Evolutionary conservation across 2,329 filamentous ascomycete species (phyloP).

Genomic region (Colletotrichum phormii): DNA sequence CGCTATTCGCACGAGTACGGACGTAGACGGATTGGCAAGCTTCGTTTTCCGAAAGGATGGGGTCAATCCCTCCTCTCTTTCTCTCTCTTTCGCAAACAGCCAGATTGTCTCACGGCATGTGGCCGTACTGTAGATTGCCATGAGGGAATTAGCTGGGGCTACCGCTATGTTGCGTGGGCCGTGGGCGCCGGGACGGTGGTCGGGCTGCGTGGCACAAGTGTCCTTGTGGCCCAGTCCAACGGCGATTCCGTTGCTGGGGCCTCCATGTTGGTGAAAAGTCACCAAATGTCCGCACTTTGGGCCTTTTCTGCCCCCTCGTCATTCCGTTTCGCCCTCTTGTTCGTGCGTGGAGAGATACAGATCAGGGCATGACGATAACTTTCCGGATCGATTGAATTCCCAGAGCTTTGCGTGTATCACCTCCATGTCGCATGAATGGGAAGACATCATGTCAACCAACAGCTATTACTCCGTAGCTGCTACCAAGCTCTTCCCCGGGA

Average conservation of each 20-base stretch:
- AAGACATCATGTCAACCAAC: not conserved
- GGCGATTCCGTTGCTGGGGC: conserved; percentile 26
- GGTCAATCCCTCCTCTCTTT: not conserved
- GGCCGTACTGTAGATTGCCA: not conserved
- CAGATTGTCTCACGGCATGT: not conserved
- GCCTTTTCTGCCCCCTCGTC: not conserved
- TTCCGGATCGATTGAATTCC: not conserved
- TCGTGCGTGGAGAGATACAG: not conserved
- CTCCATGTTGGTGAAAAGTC: not conserved
- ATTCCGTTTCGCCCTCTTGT: not conserved
- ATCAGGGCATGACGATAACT: not conserved
- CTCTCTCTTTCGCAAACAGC: not conserved
- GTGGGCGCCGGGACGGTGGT: not conserved
- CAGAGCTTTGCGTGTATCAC: not conserved
- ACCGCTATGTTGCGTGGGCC: not conserved
- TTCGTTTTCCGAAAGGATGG: not conserved
- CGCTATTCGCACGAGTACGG: no score
- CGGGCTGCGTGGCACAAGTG: not conserved
- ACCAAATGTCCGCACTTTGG: not conserved
- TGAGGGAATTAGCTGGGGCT: not conserved
- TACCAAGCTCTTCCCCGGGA: conserved; percentile 4
- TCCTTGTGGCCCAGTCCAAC: conserved; percentile 5
- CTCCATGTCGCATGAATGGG: not conserved
- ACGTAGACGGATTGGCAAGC: not conserved
- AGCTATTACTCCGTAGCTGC: not conserved